Conservation (phyloP, 345 rosid genomes). For the Eucalyptus pauciflora region DNA sequence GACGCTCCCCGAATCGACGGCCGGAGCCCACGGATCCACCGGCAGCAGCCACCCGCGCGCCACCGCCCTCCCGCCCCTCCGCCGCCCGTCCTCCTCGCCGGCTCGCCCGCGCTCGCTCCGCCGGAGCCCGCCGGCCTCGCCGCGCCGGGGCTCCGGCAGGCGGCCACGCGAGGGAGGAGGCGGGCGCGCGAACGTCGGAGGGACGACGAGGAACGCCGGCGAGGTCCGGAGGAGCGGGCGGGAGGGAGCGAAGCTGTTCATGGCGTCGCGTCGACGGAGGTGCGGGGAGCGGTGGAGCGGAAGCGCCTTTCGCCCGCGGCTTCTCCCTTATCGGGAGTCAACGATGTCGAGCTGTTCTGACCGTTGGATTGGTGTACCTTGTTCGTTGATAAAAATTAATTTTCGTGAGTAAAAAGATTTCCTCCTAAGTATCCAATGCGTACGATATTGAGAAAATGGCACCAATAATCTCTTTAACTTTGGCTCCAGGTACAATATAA, state of each 20-base stretch:
- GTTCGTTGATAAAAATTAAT: neutral
- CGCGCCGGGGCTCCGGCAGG: neutral
- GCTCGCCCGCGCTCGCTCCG: neutral
- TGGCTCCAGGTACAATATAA: too few relatives aligned
- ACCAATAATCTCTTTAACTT: too few relatives aligned
- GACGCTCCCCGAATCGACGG: constrained; percentile 65
- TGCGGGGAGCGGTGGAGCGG: neutral
- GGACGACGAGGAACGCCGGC: neutral
- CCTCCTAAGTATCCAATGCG: too few relatives aligned
- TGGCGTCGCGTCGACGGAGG: neutral
- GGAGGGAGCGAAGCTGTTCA: neutral
- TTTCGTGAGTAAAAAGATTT: neutral
- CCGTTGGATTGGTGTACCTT: neutral
- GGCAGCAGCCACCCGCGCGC: constrained; percentile 49
- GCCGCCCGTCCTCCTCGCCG: neutral
- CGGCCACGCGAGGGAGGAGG: constrained; percentile 3
- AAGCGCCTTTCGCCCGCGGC: neutral
- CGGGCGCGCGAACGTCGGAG: neutral
- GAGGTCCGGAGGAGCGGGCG: neutral
- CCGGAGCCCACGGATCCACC: constrained; percentile 87
- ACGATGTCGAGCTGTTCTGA: neutral
- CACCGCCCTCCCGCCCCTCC: neutral
- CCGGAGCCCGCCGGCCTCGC: neutral
- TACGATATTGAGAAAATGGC: too few relatives aligned
- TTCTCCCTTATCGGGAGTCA: neutral